Conservation (phyloP, 768 basidiomycete genomes). For the Sporobolomyces pararoseus region DNA sequence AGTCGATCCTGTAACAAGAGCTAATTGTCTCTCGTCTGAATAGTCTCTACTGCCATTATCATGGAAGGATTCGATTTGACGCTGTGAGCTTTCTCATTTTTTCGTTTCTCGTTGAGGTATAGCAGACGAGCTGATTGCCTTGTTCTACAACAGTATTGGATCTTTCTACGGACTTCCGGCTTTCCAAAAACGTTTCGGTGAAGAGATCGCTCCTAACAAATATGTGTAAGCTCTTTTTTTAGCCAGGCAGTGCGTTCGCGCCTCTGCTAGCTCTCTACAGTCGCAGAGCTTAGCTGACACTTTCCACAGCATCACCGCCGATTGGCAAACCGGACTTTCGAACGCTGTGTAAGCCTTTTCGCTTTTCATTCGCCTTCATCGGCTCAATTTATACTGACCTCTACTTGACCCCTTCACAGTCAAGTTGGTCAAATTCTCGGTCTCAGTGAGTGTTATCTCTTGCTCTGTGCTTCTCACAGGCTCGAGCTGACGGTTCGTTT, state of each 20-base stretch:
- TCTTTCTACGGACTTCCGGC: slow-evolving; percentile 34
- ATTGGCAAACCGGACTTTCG: slow-evolving; percentile 51
- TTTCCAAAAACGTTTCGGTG: slow-evolving; percentile 38
- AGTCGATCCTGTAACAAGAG: no score
- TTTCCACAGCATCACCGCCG: slow-evolving; percentile 47
- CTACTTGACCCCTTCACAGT: neutral
- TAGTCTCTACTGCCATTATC: no score
- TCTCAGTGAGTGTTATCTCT: slow-evolving; percentile 11
- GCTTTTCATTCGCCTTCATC: neutral
- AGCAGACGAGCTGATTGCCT: no score
- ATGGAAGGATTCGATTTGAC: slow-evolving; percentile 32
- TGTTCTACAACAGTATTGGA: neutral
- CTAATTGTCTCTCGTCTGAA: no score
- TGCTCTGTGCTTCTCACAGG: neutral
- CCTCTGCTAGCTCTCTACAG: neutral
- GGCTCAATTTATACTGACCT: neutral
- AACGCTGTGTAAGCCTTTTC: slow-evolving; percentile 46
- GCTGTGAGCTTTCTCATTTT: no score
- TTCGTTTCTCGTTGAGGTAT: no score
- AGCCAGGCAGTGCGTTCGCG: no score
- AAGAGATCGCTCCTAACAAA: slow-evolving; percentile 39
- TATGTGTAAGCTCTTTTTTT: slow-evolving; percentile 40
- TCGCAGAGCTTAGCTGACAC: neutral
- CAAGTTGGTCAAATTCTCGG: slow-evolving; percentile 41
- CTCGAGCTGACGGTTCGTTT: no score